phyloP scores from a whole-genome alignment of 371 early-diverging fungal species.

The Rhizopus sp. region DNA sequence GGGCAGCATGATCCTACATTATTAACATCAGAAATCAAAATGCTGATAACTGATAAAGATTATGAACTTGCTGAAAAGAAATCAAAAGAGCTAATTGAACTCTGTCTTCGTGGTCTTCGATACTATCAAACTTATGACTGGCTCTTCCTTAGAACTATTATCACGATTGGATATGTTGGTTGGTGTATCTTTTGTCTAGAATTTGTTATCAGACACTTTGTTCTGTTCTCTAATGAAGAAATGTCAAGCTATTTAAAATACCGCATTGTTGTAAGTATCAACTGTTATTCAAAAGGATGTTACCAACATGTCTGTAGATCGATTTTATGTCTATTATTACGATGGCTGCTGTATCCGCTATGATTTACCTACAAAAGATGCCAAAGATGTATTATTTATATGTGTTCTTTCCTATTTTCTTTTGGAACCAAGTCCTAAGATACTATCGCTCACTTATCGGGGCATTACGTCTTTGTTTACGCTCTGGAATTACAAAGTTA shows the following conservation, averaged over 20 bases:
- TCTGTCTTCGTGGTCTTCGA: slow-evolving; percentile 80
- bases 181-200: slow-evolving; percentile 88
- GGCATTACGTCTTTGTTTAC: slow-evolving; percentile 28
- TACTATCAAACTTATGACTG: slow-evolving; percentile 97
- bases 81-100: slow-evolving; percentile 60
- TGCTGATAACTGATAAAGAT: slow-evolving; percentile 57
- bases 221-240: slow-evolving; percentile 7
- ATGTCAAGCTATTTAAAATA: slow-evolving; percentile 5
- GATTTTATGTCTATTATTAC: slow-evolving; percentile 40
- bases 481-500: slow-evolving; percentile 10
- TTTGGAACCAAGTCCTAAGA: slow-evolving; percentile 75
- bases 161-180: slow-evolving; percentile 89
- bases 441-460: slow-evolving; percentile 28
- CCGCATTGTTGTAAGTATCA: slow-evolving; percentile 8
- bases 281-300: not conserved
- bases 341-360: slow-evolving; percentile 41
- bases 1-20: slow-evolving; percentile 51
- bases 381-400: slow-evolving; percentile 87
- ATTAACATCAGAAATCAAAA: slow-evolving; percentile 59
- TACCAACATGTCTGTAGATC: slow-evolving; percentile 33
- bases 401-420: slow-evolving; percentile 79
- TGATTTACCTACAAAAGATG: slow-evolving; percentile 73
- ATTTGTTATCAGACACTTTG: slow-evolving; percentile 64
- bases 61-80: slow-evolving; percentile 67
- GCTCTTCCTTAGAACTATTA: slow-evolving; percentile 83